Evolutionary conservation across 1,139 yeast genomes (phyloP).

Genomic region (Entelexis sorbosivorans): DNA sequence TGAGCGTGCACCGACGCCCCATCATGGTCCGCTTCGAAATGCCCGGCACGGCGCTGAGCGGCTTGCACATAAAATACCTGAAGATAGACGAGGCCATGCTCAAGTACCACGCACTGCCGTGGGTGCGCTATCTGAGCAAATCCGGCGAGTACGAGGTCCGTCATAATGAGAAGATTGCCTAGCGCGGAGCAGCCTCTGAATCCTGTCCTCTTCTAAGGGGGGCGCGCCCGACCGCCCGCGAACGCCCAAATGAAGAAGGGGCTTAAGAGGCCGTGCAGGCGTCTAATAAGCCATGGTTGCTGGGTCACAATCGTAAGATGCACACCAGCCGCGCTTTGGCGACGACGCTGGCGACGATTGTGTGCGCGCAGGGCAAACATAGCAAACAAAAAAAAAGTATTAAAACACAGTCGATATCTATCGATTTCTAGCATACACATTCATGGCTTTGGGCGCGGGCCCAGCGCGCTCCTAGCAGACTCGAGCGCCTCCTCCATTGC

Average conservation of each 20-base stretch:
- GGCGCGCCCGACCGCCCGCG: too few relatives aligned
- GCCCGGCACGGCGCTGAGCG: slow-evolving; percentile 89
- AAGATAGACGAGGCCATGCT: slow-evolving; percentile 78
- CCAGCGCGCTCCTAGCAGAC: background rate
- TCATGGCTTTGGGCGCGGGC: background rate
- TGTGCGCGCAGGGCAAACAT: too few relatives aligned
- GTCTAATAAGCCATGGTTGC: too few relatives aligned
- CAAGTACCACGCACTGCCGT: slow-evolving; percentile 82
- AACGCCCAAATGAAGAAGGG: too few relatives aligned
- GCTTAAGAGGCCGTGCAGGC: too few relatives aligned
- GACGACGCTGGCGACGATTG: too few relatives aligned
- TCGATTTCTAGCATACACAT: background rate
- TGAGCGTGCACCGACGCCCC: slow-evolving; percentile 23
- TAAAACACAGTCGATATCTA: background rate
- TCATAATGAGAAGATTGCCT: slow-evolving; percentile 11
- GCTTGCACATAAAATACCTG: slow-evolving; percentile 84
- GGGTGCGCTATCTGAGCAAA: slow-evolving; percentile 85
- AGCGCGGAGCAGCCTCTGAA: too few relatives aligned
- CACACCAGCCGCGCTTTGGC: too few relatives aligned
- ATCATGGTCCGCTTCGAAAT: slow-evolving; percentile 74
- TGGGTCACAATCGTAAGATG: too few relatives aligned
- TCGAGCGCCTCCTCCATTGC: slow-evolving; percentile 7
- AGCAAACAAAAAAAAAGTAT: too few relatives aligned
- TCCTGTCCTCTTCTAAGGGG: too few relatives aligned
- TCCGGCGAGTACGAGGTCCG: slow-evolving; percentile 85